Evolutionary conservation across 352 stramenopile species (phyloP).

Genomic region (Globisporangium emineosum): DNA sequence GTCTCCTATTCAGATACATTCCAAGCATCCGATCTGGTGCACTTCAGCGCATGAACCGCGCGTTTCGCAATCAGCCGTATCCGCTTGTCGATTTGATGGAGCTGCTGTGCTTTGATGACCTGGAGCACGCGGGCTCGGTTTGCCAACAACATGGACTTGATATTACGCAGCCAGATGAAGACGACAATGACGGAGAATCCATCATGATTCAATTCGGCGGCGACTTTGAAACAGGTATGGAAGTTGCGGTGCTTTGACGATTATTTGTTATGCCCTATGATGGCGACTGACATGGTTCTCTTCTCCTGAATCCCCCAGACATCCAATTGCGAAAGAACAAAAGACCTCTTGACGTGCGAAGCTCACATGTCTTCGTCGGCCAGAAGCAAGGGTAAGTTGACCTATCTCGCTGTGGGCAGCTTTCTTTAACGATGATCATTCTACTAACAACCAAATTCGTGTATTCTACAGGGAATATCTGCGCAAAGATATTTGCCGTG

Average conservation of each 20-base stretch:
- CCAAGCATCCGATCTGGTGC: constrained; percentile 66
- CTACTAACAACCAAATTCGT: constrained; percentile 1
- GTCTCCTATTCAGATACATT: constrained; percentile 81
- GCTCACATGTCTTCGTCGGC: constrained; percentile 69
- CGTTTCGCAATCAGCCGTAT: constrained; percentile 67
- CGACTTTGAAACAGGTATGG: constrained; percentile 71
- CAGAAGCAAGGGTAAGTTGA: constrained; percentile 75
- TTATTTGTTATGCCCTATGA: background rate
- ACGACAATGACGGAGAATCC: constrained; percentile 39
- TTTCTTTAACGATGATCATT: background rate
- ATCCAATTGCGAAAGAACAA: constrained; percentile 67
- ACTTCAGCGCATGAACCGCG: constrained; percentile 78
- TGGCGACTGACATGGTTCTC: background rate
- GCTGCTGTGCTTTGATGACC: constrained; percentile 78
- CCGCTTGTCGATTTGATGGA: constrained; percentile 59
- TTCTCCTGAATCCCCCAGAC: constrained; percentile 30
- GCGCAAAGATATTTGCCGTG: constrained; percentile 70
- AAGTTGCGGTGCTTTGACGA: background rate
- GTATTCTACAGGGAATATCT: constrained; percentile 45
- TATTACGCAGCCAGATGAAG: constrained; percentile 42
- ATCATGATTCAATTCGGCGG: constrained; percentile 72
- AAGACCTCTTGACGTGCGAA: constrained; percentile 45
- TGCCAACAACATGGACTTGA: constrained; percentile 66
- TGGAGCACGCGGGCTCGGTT: constrained; percentile 63
- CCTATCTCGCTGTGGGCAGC: background rate